Percentiles rank a stretch among this genome's conserved stretches.
Evolutionary conservation across 495 filamentous ascomycete species (phyloP).

Genomic region (Penicillium riverlandense): DNA sequence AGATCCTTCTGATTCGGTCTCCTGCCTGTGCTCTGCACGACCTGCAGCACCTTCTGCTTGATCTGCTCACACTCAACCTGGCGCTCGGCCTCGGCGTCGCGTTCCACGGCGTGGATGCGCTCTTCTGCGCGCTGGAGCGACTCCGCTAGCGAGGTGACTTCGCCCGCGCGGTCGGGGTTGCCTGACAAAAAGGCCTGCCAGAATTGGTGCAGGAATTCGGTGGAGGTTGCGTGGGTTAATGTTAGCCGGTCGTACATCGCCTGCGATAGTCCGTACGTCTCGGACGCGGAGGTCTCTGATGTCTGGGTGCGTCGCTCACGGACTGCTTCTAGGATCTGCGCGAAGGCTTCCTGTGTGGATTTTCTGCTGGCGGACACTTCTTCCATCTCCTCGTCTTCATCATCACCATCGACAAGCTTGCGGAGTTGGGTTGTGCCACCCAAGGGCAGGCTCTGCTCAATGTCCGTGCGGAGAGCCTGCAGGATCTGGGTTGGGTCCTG

Average conservation of each 20-base stretch:
- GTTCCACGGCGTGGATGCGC: conserved; percentile 75
- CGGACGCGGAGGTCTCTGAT: conserved; percentile 20
- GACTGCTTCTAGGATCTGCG: conserved; percentile 36
- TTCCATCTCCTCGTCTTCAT: conserved; percentile 46
- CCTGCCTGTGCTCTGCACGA: conserved; percentile 59
- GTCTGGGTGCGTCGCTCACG: conserved; percentile 35
- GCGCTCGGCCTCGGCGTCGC: conserved; percentile 69
- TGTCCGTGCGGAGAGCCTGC: conserved; percentile 50
- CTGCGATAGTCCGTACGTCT: conserved; percentile 56
- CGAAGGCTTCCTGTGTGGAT: conserved; percentile 29
- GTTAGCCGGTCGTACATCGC: conserved; percentile 64
- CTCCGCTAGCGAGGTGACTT: conserved; percentile 69
- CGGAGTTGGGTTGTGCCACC: conserved; percentile 50
- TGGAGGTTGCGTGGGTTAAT: conserved; percentile 85
- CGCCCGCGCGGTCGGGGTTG: conserved; percentile 64
- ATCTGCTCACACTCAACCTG: conserved; percentile 48
- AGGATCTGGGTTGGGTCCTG: conserved; percentile 65
- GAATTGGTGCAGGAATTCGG: conserved; percentile 94
- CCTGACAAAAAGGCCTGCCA: conserved; percentile 85
- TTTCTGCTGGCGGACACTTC: conserved; percentile 30
- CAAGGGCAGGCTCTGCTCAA: conserved; percentile 41
- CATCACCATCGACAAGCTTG: conserved; percentile 49
- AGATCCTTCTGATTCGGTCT: conserved; percentile 23
- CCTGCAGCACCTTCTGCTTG: conserved; percentile 60
- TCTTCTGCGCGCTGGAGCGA: conserved; percentile 66